phyloP scores from a whole-genome alignment of 2,329 filamentous ascomycete genomes.

The Arthrinium puccinioides region DNA sequence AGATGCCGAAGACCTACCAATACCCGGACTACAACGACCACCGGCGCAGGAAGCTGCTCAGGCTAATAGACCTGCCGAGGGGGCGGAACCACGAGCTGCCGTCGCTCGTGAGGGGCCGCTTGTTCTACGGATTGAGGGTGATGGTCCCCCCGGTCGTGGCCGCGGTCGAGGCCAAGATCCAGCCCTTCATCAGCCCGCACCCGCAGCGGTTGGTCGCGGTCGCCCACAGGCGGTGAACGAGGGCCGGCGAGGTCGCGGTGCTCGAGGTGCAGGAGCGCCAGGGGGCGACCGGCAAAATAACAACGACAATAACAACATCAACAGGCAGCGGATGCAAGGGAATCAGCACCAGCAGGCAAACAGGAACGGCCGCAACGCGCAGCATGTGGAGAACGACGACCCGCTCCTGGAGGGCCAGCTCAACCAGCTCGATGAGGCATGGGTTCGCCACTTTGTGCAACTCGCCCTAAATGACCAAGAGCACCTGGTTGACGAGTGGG shows the following conservation, averaged over 20 bases:
- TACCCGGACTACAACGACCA: constrained; percentile 15
- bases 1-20: constrained; percentile 13
- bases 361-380: constrained; percentile 14
- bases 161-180: constrained; percentile 8
- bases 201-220: constrained; percentile 10
- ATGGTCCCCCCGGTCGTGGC: constrained; percentile 17
- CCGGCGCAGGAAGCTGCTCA: neutral
- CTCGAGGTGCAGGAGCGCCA: constrained; percentile 19
- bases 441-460: constrained; percentile 47
- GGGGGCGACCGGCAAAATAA: constrained; percentile 17
- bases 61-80: too few species aligned
- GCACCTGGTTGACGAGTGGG: constrained; percentile 35
- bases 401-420: constrained; percentile 24
- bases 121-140: constrained; percentile 44
- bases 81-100: constrained; percentile 23
- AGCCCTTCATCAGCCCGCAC: constrained; percentile 16
- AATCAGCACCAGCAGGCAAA: constrained; percentile 11
- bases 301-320: constrained; percentile 6
- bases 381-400: constrained; percentile 13
- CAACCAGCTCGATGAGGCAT: constrained; percentile 38
- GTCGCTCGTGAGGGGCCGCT: constrained; percentile 51
- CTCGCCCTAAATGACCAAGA: constrained; percentile 47
- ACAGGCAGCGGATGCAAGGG: constrained; percentile 17
- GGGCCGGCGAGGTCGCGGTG: constrained; percentile 19
- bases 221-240: constrained; percentile 17